Conservation (phyloP, 75 land plant genomes). For the Sequoiadendron giganteum region DNA sequence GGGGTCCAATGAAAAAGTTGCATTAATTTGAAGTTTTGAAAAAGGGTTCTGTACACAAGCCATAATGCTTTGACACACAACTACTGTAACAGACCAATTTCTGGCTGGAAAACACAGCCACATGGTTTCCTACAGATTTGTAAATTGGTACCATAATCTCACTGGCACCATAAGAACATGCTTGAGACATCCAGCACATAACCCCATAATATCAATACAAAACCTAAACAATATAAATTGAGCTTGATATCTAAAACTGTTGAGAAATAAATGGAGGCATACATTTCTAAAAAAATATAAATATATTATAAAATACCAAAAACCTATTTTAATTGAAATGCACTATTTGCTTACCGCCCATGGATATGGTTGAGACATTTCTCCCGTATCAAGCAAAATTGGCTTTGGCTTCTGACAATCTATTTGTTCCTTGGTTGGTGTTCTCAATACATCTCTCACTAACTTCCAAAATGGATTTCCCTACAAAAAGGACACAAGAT, state of each 20-base stretch:
- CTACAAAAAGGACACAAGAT: conserved; percentile 25
- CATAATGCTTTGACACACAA: neutral
- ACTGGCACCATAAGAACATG: neutral
- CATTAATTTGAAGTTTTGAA: neutral
- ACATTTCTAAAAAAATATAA: neutral
- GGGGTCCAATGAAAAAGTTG: neutral
- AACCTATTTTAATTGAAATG: neutral
- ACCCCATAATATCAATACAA: neutral
- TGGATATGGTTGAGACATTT: conserved; percentile 83
- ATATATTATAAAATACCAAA: neutral
- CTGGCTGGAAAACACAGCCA: neutral
- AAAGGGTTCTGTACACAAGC: neutral
- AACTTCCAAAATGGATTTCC: conserved; percentile 94
- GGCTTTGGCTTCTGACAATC: conserved; percentile 95
- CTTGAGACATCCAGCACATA: neutral
- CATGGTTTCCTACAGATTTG: neutral
- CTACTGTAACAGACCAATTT: neutral
- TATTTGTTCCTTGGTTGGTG: conserved; percentile 66
- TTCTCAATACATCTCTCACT: conserved; percentile 70
- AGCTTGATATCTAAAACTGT: neutral
- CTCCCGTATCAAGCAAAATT: conserved; percentile 93
- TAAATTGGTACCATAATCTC: neutral
- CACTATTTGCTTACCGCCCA: conserved; percentile 83
- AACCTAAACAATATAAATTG: neutral
- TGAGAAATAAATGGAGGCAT: neutral